Evolutionary conservation across 2,329 filamentous ascomycete genomes (phyloP).

Genomic region (Stemphylium vesicarium): DNA sequence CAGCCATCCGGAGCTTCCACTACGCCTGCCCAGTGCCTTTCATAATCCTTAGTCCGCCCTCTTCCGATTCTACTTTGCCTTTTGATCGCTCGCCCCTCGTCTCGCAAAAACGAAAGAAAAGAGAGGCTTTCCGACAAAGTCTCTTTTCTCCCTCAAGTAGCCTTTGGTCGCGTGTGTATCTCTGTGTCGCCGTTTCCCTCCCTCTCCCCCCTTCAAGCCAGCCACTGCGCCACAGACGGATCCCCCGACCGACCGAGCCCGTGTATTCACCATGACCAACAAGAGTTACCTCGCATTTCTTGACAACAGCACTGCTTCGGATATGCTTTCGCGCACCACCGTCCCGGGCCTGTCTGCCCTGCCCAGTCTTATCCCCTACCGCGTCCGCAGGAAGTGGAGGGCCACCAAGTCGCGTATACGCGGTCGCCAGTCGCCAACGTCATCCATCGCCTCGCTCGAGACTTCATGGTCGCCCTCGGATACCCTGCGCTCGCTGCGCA

Average conservation of each 20-base stretch:
- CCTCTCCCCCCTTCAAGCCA: background rate
- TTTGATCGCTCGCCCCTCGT: slow-evolving; percentile 9
- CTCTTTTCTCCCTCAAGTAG: slow-evolving; percentile 17
- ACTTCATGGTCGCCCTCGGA: slow-evolving; percentile 83
- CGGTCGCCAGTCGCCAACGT: slow-evolving; percentile 69
- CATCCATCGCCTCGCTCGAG: slow-evolving; percentile 77
- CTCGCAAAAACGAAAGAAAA: background rate
- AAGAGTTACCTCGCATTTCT: slow-evolving; percentile 46
- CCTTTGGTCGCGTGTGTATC: slow-evolving; percentile 28
- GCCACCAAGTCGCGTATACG: slow-evolving; percentile 67
- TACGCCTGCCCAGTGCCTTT: slow-evolving; percentile 23
- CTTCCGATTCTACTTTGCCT: slow-evolving; percentile 19
- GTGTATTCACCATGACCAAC: slow-evolving; percentile 35
- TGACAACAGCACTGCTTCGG: slow-evolving; percentile 33
- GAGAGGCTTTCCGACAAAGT: slow-evolving; percentile 6
- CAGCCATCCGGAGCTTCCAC: slow-evolving; percentile 42
- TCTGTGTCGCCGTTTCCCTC: slow-evolving; percentile 21
- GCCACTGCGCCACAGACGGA: slow-evolving; percentile 12
- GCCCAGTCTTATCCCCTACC: slow-evolving; percentile 65
- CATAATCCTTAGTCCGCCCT: slow-evolving; percentile 39
- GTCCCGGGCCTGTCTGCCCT: slow-evolving; percentile 57
- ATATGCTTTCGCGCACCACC: slow-evolving; percentile 52
- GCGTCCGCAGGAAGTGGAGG: slow-evolving; percentile 70
- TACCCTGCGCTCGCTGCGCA: slow-evolving; percentile 75
- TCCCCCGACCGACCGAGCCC: slow-evolving; percentile 10